Evolutionary conservation across 1,139 yeast species (phyloP), one percentile per base, ranked within the genome.

Genomic region (Candida pseudoviswanathii): DNA sequence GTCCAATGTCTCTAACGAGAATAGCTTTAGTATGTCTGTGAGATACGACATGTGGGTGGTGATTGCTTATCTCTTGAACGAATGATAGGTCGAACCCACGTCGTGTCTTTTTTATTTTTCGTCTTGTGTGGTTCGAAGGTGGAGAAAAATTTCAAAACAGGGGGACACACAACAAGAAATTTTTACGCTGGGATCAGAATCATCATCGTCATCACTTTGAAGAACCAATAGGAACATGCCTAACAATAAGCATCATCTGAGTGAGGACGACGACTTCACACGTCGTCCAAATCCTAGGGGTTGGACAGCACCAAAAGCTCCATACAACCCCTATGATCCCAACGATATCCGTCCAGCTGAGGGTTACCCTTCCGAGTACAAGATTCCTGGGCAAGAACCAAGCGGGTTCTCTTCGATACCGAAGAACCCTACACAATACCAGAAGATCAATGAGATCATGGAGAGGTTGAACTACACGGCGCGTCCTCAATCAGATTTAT

Each of bases 291-390:
- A 88, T 59, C 95, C 96, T 1, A 81, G 81, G 16, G 94, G 94
- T 0, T 88, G 96, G 96, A 79, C 79, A 0, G 89, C 85, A 2
- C 96, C 96, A 3, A 81, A 78, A 54, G 94, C 92, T 1, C 94
- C 94, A 0, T 89, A 88, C 63, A 89, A 89, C 58, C 96, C 96
- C 2, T 89, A 85, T 61, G 96, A 89, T 62, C 88, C 94, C 0
- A 68, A 81, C 0, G 96, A 89, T 63, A 65, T 73, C 36, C 73
- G 96, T 46, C 96, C 96, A 0, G 81, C 96, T 0, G 84, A 83
- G 62, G 96, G 96, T 2, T 89, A 89, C 56, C 96, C 96, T 0
- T 85, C 92, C 9, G 96, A 89, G 64, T 88, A 74, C 64, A 71
- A 76, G 52, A 65, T 81, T 3, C 87, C 89, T 0, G 81, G 84